phyloP scores from a whole-genome alignment of 805 yeast genomes.

The Kregervanrija delftensis region DNA sequence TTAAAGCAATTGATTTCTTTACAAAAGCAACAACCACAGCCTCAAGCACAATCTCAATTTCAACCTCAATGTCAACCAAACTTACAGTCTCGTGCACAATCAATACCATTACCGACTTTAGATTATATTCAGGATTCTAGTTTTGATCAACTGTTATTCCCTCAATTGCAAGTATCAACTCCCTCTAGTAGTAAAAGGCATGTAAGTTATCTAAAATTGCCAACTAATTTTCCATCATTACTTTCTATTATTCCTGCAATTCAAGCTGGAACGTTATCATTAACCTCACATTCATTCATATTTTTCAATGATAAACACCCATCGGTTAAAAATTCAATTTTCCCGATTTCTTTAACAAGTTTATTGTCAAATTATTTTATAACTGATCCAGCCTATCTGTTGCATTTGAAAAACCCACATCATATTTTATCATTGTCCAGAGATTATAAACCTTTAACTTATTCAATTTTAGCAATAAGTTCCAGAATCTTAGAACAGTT shows the following conservation, averaged over 20 bases:
- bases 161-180: too few species aligned
- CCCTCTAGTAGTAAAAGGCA: too few species aligned
- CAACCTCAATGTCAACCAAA: background rate
- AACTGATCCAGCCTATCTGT: constrained; percentile 7
- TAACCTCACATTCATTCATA: constrained; percentile 6
- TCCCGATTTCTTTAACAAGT: constrained; percentile 5
- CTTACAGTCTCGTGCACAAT: background rate
- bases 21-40: background rate
- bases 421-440: constrained; percentile 32
- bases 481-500: constrained; percentile 23
- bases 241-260: constrained; percentile 7
- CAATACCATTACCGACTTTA: background rate
- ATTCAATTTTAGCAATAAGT: constrained; percentile 23
- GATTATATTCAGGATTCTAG: too few species aligned
- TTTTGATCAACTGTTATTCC: too few species aligned
- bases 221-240: constrained; percentile 6
- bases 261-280: constrained; percentile 3
- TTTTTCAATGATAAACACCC: constrained; percentile 9
- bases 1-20: constrained; percentile 4
- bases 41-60: background rate
- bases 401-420: constrained; percentile 7
- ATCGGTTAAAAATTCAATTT: constrained; percentile 1
- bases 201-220: constrained; percentile 3
- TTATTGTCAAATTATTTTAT: constrained; percentile 8
- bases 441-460: constrained; percentile 22